Conservation (phyloP, 257 asterid species). For the Jasminum sambac region DNA sequence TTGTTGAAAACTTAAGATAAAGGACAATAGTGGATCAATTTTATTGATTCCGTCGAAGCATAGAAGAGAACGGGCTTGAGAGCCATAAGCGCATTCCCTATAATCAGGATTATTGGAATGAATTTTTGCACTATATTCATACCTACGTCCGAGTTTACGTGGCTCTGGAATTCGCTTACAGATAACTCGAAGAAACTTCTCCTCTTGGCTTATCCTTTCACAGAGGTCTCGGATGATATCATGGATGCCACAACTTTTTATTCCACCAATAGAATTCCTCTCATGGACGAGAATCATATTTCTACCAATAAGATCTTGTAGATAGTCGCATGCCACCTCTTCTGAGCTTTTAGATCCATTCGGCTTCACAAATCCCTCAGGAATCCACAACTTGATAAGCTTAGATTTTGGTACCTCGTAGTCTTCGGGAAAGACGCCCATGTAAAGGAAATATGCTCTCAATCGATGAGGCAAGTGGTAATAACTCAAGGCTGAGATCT, state of each 20-base stretch:
- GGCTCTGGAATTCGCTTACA: too few relatives aligned
- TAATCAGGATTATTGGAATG: neutral
- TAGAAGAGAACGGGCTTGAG: too few relatives aligned
- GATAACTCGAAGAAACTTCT: constrained; percentile 27
- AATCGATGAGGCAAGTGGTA: constrained; percentile 6
- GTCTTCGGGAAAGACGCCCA: constrained; percentile 18
- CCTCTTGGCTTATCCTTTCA: constrained; percentile 25
- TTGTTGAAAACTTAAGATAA: constrained; percentile 12
- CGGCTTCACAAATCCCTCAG: constrained; percentile 16
- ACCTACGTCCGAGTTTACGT: neutral
- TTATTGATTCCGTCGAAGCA: too few relatives aligned
- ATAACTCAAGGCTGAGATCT: constrained; percentile 11
- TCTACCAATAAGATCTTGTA: constrained; percentile 14
- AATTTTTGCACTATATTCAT: constrained; percentile 12
- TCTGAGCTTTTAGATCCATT: neutral
- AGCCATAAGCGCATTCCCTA: too few relatives aligned
- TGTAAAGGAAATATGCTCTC: constrained; percentile 16
- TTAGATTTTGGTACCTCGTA: neutral
- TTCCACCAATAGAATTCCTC: neutral
- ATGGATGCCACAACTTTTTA: constrained; percentile 9
- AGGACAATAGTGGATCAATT: neutral
- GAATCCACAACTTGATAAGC: constrained; percentile 19
- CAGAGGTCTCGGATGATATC: constrained; percentile 18
- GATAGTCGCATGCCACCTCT: constrained; percentile 5
- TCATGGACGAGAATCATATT: constrained; percentile 2